Percentiles rank a stretch among this genome's conserved stretches.
These are phyloP conservation scores for Inosperma sp. DNA, from an alignment of 768 basidiomycete species.

Conservation along the genomic window DNA sequence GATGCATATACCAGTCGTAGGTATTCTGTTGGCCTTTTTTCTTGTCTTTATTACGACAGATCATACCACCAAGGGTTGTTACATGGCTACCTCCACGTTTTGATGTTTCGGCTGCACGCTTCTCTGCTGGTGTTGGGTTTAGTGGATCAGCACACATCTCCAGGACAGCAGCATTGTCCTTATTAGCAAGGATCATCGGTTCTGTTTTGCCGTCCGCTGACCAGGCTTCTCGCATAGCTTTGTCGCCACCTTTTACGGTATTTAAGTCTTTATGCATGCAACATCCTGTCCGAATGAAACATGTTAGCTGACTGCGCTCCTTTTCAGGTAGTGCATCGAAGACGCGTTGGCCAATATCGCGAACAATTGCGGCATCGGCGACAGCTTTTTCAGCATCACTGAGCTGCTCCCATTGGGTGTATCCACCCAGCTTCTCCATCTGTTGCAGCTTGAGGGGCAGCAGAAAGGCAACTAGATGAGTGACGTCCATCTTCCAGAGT, in stretches of 20 bases:
- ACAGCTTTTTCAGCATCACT: slow-evolving; percentile 12
- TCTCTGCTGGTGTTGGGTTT: slow-evolving; percentile 3
- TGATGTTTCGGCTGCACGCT: slow-evolving; percentile 7
- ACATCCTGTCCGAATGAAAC: slow-evolving; percentile 27
- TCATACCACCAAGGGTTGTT: slow-evolving; percentile 14
- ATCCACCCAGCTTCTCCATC: slow-evolving; percentile 12
- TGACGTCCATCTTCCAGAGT: not conserved
- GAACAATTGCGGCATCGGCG: slow-evolving; percentile 3
- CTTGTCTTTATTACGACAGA: slow-evolving; percentile 19
- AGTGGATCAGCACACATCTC: not conserved
- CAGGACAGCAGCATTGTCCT: slow-evolving; percentile 19
- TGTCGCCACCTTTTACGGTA: slow-evolving; percentile 20
- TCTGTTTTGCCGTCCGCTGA: not conserved
- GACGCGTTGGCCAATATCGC: slow-evolving; percentile 14
- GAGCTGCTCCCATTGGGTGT: slow-evolving; percentile 14
- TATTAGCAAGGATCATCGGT: slow-evolving; percentile 21
- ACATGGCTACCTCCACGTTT: slow-evolving; percentile 15
- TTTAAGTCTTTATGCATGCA: slow-evolving; percentile 31
- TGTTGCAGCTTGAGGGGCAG: slow-evolving; percentile 2
- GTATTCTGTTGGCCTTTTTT: slow-evolving; percentile 22
- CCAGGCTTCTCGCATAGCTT: slow-evolving; percentile 18
- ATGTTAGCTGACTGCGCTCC: slow-evolving; percentile 10
- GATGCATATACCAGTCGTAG: slow-evolving; percentile 13
- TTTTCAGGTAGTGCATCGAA: slow-evolving; percentile 11
- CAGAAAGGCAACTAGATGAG: slow-evolving; percentile 2